Evolutionary conservation across 1,139 yeast genomes (phyloP).

Genomic region (Suhomyces wounanorum): DNA sequence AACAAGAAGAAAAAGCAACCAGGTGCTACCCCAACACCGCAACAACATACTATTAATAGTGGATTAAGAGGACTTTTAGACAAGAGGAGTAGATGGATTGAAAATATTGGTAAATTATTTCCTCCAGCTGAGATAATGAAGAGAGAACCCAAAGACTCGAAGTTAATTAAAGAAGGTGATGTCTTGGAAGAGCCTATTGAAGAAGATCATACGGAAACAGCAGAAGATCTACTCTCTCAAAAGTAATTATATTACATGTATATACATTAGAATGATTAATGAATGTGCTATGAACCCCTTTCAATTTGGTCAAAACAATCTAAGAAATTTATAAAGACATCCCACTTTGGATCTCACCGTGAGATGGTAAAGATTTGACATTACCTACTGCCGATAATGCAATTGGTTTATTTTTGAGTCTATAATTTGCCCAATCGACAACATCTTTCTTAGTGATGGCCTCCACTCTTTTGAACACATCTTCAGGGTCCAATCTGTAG

Average conservation of each 20-base stretch:
- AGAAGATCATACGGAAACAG: constrained; percentile 30
- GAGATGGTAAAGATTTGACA: constrained; percentile 62
- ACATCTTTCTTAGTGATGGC: constrained; percentile 78
- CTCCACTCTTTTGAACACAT: constrained; percentile 84
- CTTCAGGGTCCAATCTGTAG: constrained; percentile 84
- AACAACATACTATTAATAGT: constrained; percentile 63
- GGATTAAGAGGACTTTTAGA: constrained; percentile 80
- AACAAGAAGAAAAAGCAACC: constrained; percentile 73
- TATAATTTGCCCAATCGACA: constrained; percentile 83
- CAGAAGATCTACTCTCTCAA: constrained; percentile 6
- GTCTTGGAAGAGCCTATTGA: constrained; percentile 42
- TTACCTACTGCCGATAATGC: constrained; percentile 93
- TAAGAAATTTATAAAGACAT: constrained; percentile 27
- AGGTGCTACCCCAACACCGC: constrained; percentile 30
- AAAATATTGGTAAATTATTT: constrained; percentile 84
- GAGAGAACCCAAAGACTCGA: constrained; percentile 67
- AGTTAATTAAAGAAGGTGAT: constrained; percentile 43
- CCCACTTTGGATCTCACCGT: constrained; percentile 48
- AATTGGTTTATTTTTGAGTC: constrained; percentile 74
- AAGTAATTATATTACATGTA: constrained; percentile 5
- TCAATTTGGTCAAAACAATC: background rate
- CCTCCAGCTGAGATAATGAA: constrained; percentile 68
- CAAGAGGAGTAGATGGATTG: constrained; percentile 86
- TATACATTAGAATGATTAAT: constrained; percentile 2
- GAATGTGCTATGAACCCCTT: background rate